A percentile compares a stretch with the other conserved stretches of the same genome.
phyloP scores from a whole-genome alignment of 2,329 filamentous ascomycete species.

The Fusarium sp. region DNA sequence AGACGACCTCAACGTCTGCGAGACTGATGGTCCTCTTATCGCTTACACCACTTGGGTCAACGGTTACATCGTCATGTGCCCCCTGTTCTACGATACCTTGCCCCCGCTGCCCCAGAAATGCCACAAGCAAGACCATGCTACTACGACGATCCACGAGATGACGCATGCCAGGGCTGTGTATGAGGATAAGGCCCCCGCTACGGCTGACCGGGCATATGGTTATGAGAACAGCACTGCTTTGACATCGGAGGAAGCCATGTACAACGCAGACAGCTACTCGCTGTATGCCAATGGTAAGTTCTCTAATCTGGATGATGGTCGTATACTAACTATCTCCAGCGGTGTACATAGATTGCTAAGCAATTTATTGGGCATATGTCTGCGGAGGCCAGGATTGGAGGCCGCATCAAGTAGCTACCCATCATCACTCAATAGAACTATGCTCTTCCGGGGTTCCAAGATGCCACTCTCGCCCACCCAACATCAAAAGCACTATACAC shows the following conservation, averaged over 20 bases:
- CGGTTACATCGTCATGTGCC: constrained; percentile 32
- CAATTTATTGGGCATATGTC: too few species aligned
- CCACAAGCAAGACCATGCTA: constrained; percentile 39
- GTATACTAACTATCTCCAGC: not conserved
- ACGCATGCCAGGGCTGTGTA: constrained; percentile 32
- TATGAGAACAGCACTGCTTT: constrained; percentile 38
- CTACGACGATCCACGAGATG: constrained; percentile 36
- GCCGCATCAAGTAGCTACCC: not conserved
- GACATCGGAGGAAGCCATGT: constrained; percentile 14
- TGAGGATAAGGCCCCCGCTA: constrained; percentile 22
- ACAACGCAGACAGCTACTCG: constrained; percentile 34
- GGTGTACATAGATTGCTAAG: constrained; percentile 17
- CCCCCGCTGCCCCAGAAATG: constrained; percentile 21
- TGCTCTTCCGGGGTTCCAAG: not conserved
- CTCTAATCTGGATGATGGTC: not conserved
- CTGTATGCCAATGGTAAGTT: constrained; percentile 35
- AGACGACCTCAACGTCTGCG: constrained; percentile 20
- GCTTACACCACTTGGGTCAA: constrained; percentile 39
- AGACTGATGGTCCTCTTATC: constrained; percentile 24
- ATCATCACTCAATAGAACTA: not conserved
- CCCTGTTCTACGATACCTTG: constrained; percentile 26
- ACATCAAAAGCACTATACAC: not conserved
- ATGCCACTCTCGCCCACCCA: not conserved
- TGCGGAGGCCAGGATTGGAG: too few species aligned
- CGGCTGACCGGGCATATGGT: constrained; percentile 32